A percentile compares a stretch with the other conserved stretches of the same genome.
Conservation (phyloP, 331 rosid genomes). For the Telfairia occidentalis region DNA sequence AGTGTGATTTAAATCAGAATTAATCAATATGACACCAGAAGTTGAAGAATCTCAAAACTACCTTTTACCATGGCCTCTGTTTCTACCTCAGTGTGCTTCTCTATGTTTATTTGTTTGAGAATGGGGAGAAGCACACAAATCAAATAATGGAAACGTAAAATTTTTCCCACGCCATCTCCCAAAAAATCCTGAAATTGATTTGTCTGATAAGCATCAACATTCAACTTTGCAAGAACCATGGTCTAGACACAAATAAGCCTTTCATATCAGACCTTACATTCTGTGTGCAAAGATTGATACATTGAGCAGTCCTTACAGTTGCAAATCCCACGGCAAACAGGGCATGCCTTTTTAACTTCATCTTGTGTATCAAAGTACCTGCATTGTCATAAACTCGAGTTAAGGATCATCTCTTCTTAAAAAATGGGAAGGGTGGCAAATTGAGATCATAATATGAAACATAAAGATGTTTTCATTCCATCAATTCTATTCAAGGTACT, state of each 20-base stretch:
- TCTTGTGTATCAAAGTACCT: constrained; percentile 77
- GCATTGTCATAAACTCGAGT: neutral
- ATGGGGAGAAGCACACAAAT: constrained; percentile 83
- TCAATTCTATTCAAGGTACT: neutral
- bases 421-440: neutral
- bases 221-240: constrained; percentile 17
- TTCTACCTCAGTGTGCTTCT: constrained; percentile 54
- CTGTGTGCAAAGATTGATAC: constrained; percentile 51
- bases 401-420: constrained; percentile 5
- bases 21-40: neutral
- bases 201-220: constrained; percentile 22
- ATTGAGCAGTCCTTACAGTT: constrained; percentile 76
- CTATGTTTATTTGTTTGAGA: constrained; percentile 62
- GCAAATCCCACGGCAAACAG: constrained; percentile 88
- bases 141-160: constrained; percentile 71
- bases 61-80: constrained; percentile 59
- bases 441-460: neutral
- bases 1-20: constrained; percentile 1
- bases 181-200: constrained; percentile 48
- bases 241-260: constrained; percentile 18
- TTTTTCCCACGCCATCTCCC: constrained; percentile 54
- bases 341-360: constrained; percentile 81
- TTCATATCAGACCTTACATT: constrained; percentile 95
- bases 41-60: constrained; percentile 12
- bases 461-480: neutral